Evolutionary conservation across 2,329 filamentous ascomycete species (phyloP).

Genomic region (Cordyceps pruinosa): DNA sequence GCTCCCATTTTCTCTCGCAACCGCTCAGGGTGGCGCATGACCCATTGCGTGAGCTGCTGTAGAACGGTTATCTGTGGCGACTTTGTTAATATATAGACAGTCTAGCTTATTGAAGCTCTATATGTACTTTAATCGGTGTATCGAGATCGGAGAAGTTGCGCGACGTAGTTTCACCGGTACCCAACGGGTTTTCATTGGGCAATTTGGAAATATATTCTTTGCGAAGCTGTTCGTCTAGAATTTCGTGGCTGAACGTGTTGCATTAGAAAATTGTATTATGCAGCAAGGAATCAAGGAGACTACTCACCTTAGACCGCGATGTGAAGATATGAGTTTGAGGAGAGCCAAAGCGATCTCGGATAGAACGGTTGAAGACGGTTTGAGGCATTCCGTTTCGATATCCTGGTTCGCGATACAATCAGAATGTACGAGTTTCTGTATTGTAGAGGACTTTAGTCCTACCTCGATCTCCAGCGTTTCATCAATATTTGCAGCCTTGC

Average conservation of each 20-base stretch:
- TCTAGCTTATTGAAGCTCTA: not conserved
- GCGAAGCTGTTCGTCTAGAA: slow-evolving; percentile 89
- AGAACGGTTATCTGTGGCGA: slow-evolving; percentile 59
- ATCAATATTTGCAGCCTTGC: slow-evolving; percentile 80
- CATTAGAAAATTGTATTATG: slow-evolving; percentile 8
- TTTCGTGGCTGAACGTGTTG: slow-evolving; percentile 55
- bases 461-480: slow-evolving; percentile 88
- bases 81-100: not conserved
- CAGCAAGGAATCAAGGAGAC: not conserved
- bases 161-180: slow-evolving; percentile 59
- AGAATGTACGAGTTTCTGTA: not conserved
- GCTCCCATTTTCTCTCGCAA: slow-evolving; percentile 83
- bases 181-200: slow-evolving; percentile 76
- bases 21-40: slow-evolving; percentile 78
- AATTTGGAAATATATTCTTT: slow-evolving; percentile 82
- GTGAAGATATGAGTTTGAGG: slow-evolving; percentile 88
- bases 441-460: slow-evolving; percentile 20
- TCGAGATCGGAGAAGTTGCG: slow-evolving; percentile 75
- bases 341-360: slow-evolving; percentile 77
- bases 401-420: slow-evolving; percentile 47
- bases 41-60: slow-evolving; percentile 85
- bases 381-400: slow-evolving; percentile 81
- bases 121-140: slow-evolving; percentile 64
- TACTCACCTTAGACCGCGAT: slow-evolving; percentile 82
- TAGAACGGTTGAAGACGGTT: slow-evolving; percentile 66